These are phyloP conservation scores for Dispira simplex DNA, from an alignment of 192 early-diverging fungal species.

Conservation along the genomic window DNA sequence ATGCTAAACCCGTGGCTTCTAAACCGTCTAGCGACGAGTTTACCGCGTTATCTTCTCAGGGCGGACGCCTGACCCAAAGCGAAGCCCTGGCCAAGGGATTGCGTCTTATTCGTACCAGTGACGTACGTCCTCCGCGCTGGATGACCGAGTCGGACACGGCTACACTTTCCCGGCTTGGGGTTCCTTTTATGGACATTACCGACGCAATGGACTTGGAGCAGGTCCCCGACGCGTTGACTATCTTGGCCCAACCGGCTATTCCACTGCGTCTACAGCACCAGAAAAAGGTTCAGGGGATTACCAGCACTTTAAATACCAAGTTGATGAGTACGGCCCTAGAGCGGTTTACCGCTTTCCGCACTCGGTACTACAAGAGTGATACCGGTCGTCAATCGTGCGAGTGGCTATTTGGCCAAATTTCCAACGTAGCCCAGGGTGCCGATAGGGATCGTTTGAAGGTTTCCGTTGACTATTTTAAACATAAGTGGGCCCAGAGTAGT, in stretches of 20 bases:
- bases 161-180: conserved; percentile 42
- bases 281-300: conserved; percentile 39
- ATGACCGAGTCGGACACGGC: conserved; percentile 43
- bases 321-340: conserved; percentile 53
- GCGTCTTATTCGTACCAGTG: conserved; percentile 39
- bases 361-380: conserved; percentile 75
- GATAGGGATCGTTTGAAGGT: conserved; percentile 25
- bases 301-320: conserved; percentile 41
- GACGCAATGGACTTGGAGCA: conserved; percentile 38
- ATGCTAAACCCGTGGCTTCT: too few relatives aligned
- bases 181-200: conserved; percentile 81
- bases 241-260: conserved; percentile 13
- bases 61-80: background rate
- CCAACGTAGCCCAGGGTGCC: conserved; percentile 21
- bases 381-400: conserved; percentile 45
- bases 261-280: conserved; percentile 35
- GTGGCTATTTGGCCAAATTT: conserved; percentile 50
- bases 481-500: conserved; percentile 72
- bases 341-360: conserved; percentile 70
- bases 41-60: too few relatives aligned
- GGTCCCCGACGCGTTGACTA: background rate
- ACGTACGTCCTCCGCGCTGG: conserved; percentile 34
- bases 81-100: conserved; percentile 13
- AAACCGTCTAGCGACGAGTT: too few relatives aligned
- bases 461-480: conserved; percentile 58